Percentiles rank a stretch among this genome's conserved stretches.
These are phyloP conservation scores for Geotrichum klebahnii DNA, from an alignment of 1,139 yeast genomes.

Conservation along the genomic window DNA sequence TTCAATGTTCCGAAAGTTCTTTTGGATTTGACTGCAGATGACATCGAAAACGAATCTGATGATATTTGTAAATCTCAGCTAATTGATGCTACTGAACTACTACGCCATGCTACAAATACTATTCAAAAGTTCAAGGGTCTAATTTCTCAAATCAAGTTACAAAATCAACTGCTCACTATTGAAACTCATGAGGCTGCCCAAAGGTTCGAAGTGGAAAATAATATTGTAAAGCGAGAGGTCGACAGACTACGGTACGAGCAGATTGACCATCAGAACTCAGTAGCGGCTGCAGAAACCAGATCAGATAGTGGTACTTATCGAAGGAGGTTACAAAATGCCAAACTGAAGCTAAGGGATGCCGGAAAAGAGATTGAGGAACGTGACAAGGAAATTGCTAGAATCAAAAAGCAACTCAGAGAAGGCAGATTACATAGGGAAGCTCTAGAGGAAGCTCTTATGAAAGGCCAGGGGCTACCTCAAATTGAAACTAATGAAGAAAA, in stretches of 20 bases:
- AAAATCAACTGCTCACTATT: slow-evolving; percentile 41
- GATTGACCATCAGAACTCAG: slow-evolving; percentile 23
- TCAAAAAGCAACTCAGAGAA: slow-evolving; percentile 31
- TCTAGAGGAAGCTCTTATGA: slow-evolving; percentile 19
- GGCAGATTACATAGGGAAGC: slow-evolving; percentile 26
- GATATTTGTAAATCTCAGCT: background rate
- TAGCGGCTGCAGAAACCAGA: slow-evolving; percentile 18
- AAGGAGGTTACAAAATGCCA: slow-evolving; percentile 42
- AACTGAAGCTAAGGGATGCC: slow-evolving; percentile 44
- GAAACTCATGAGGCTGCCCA: slow-evolving; percentile 42
- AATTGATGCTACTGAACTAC: background rate
- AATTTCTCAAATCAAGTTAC: slow-evolving; percentile 37
- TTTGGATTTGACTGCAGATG: background rate
- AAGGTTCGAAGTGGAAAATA: slow-evolving; percentile 48
- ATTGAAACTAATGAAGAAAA: background rate
- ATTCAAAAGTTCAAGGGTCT: slow-evolving; percentile 22
- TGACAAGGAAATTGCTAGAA: slow-evolving; percentile 41
- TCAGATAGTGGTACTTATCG: slow-evolving; percentile 34
- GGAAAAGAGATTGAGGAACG: slow-evolving; percentile 43
- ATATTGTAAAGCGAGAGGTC: slow-evolving; percentile 47
- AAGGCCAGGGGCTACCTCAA: background rate
- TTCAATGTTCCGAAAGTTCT: too few relatives aligned
- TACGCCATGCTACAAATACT: background rate
- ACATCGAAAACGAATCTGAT: background rate
- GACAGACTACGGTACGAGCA: slow-evolving; percentile 45